A percentile compares a stretch with the other conserved stretches of the same genome.
These are phyloP conservation scores for Kodamaea derodonti DNA, from an alignment of 1,139 yeast species.

Conservation along the genomic window DNA sequence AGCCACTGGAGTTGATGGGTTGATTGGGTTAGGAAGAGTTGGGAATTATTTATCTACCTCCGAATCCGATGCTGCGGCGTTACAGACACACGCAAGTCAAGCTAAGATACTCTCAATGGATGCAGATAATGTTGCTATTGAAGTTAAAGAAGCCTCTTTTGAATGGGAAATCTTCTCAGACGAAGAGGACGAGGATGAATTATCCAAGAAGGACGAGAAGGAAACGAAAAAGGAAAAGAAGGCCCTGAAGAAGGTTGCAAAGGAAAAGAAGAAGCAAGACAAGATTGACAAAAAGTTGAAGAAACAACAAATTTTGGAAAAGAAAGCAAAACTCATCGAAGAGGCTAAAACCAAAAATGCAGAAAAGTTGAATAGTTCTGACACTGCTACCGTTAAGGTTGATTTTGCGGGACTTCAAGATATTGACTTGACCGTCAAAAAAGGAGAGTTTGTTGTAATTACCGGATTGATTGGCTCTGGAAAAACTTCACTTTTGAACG, in stretches of 20 bases:
- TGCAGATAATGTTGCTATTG: constrained; percentile 11
- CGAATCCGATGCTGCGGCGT: constrained; percentile 25
- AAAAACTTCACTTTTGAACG: constrained; percentile 59
- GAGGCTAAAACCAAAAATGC: background rate
- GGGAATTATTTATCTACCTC: constrained; percentile 42
- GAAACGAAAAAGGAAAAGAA: background rate
- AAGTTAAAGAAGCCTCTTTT: constrained; percentile 37
- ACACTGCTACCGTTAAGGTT: constrained; percentile 13
- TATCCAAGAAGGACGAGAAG: background rate
- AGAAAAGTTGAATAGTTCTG: constrained; percentile 6
- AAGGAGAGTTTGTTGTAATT: constrained; percentile 61
- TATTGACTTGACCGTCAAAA: constrained; percentile 38
- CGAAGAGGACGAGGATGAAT: constrained; percentile 5
- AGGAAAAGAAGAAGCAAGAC: constrained; percentile 4
- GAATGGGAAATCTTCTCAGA: constrained; percentile 58
- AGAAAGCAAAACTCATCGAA: constrained; percentile 14
- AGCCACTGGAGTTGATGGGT: constrained; percentile 67
- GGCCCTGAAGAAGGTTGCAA: constrained; percentile 1
- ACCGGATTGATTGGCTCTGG: constrained; percentile 74
- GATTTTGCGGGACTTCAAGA: constrained; percentile 22
- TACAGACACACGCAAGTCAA: constrained; percentile 15
- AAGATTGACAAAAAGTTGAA: constrained; percentile 12
- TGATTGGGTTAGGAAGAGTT: constrained; percentile 57
- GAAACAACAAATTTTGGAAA: background rate
- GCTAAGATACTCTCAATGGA: constrained; percentile 13